A percentile compares a stretch with the other conserved stretches of the same genome.
These are phyloP conservation scores for Scheffersomyces amazonensis DNA, from an alignment of 805 yeast genomes.

Conservation along the genomic window DNA sequence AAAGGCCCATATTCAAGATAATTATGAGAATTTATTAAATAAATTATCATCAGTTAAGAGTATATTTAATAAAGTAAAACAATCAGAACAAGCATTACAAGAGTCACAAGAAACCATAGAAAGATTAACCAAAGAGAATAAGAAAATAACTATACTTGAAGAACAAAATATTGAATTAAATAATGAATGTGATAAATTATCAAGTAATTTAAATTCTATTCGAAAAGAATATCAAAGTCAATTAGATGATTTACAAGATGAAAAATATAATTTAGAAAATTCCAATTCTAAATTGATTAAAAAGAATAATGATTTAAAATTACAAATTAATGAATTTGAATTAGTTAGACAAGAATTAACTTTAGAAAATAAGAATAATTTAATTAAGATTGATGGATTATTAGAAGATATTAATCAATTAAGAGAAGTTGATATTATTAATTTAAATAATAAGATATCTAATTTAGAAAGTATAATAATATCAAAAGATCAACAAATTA, in stretches of 20 bases:
- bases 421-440: constrained; percentile 20
- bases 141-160: constrained; percentile 10
- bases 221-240: constrained; percentile 36
- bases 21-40: constrained; percentile 60
- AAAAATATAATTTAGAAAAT: constrained; percentile 39
- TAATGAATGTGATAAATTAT: constrained; percentile 52
- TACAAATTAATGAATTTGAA: constrained; percentile 41
- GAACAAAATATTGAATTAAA: constrained; percentile 42
- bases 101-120: constrained; percentile 45
- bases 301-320: constrained; percentile 37
- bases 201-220: constrained; percentile 33
- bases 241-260: constrained; percentile 34
- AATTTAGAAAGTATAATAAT: constrained; percentile 28
- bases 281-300: constrained; percentile 35
- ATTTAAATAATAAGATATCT: constrained; percentile 3
- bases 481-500: constrained; percentile 22
- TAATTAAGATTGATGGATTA: constrained; percentile 42
- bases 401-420: constrained; percentile 32
- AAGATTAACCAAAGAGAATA: constrained; percentile 21
- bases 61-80: constrained; percentile 70
- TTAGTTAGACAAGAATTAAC: constrained; percentile 35
- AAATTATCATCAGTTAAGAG: constrained; percentile 72
- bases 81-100: constrained; percentile 61
- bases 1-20: constrained; percentile 54
- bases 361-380: constrained; percentile 40